Conservation (phyloP, 164 flowering plant species). For the Brasenia schreberi region DNA sequence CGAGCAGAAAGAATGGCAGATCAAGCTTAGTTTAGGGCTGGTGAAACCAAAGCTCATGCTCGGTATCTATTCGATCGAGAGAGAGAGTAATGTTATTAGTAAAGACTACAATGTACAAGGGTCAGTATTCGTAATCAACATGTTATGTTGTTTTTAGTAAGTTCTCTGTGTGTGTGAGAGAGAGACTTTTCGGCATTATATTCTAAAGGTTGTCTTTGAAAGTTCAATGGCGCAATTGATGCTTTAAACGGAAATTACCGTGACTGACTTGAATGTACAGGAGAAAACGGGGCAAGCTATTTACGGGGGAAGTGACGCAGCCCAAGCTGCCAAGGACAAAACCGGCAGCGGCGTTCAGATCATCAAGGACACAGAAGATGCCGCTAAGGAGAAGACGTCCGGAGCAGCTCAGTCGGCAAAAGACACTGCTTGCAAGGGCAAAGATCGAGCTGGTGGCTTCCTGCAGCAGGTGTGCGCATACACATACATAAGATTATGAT, state of each 20-base stretch:
- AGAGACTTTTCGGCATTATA: too few species aligned
- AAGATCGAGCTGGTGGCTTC: conserved; percentile 6
- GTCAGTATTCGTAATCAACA: too few species aligned
- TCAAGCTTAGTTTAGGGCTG: background rate
- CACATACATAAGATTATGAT: background rate
- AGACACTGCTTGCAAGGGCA: conserved; percentile 4
- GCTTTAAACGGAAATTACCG: too few species aligned
- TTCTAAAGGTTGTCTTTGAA: too few species aligned
- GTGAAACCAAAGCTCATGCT: conserved; percentile 9
- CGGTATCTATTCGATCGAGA: conserved; percentile 1
- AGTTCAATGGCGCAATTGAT: too few species aligned
- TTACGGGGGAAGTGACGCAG: conserved; percentile 6
- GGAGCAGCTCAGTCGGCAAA: background rate
- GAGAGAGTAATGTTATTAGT: background rate
- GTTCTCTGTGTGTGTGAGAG: too few species aligned
- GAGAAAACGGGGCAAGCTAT: conserved; percentile 4
- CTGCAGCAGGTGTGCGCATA: conserved; percentile 5
- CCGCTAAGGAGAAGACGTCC: conserved; percentile 1
- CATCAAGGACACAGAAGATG: background rate
- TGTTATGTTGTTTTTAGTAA: too few species aligned
- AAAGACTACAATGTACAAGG: background rate
- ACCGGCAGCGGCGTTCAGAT: background rate
- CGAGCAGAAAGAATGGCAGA: background rate
- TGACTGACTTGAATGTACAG: background rate
- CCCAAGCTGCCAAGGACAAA: conserved; percentile 4